Percentiles rank a stretch among this genome's conserved stretches.
Evolutionary conservation across 2,329 filamentous ascomycete species (phyloP).

Genomic region (Cytospora piceicola): DNA sequence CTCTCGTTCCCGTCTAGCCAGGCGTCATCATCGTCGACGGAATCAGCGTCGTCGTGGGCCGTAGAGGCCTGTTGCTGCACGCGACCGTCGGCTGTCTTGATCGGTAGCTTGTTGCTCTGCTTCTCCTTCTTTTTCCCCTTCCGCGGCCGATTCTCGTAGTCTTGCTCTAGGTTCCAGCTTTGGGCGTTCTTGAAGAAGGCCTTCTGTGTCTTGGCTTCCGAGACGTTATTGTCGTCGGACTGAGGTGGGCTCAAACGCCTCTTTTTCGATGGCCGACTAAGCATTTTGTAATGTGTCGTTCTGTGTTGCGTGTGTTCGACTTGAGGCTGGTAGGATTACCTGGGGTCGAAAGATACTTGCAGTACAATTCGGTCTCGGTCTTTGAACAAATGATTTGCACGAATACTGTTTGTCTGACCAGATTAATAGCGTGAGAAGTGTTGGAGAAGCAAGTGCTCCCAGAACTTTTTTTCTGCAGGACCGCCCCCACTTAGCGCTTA

Average conservation of each 20-base stretch:
- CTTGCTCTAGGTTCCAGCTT: constrained; percentile 89
- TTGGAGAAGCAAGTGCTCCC: constrained; percentile 1
- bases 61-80: constrained; percentile 58
- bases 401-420: not conserved
- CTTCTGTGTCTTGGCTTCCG: constrained; percentile 52
- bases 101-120: constrained; percentile 77
- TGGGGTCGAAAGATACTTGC: not conserved
- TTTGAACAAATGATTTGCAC: not conserved
- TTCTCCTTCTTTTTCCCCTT: constrained; percentile 75
- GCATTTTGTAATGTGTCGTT: constrained; percentile 42
- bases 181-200: constrained; percentile 75
- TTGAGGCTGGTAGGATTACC: not conserved
- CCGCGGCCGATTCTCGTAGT: constrained; percentile 80
- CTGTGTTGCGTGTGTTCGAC: not conserved
- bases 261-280: constrained; percentile 56
- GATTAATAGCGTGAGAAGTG: not conserved
- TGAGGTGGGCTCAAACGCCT: constrained; percentile 60
- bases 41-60: constrained; percentile 63
- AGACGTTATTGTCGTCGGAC: constrained; percentile 46
- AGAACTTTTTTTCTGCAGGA: constrained; percentile 21
- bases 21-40: constrained; percentile 60
- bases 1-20: constrained; percentile 67
- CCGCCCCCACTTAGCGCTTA: not conserved
- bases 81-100: constrained; percentile 80
- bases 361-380: not conserved